Evolutionary conservation across 192 early-diverging fungal species (phyloP).

Genomic region (Glomus cerebriforme): DNA sequence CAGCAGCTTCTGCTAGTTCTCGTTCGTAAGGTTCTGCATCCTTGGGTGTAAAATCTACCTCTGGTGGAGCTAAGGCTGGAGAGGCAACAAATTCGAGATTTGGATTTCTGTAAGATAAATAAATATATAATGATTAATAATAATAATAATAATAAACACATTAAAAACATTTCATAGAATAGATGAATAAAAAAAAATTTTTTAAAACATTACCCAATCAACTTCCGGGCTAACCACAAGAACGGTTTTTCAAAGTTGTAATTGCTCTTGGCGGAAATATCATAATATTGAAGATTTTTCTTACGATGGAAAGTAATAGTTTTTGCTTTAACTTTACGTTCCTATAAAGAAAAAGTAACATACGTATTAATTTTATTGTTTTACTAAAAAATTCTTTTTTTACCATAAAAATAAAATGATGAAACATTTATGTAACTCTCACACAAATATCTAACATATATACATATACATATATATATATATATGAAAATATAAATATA

Average conservation of each 20-base stretch:
- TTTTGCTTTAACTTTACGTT: slow-evolving; percentile 99
- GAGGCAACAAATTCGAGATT: slow-evolving; percentile 97
- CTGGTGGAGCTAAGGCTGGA: slow-evolving; percentile 94
- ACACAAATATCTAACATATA: neutral
- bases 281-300: slow-evolving; percentile 99
- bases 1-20: slow-evolving; percentile 79
- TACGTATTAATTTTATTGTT: neutral
- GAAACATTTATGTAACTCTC: neutral
- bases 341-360: slow-evolving; percentile 42
- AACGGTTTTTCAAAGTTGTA: slow-evolving; percentile 99
- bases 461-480: neutral
- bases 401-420: neutral
- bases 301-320: slow-evolving; percentile 99
- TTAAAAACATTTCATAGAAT: neutral
- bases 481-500: no score
- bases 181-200: neutral
- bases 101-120: slow-evolving; percentile 62
- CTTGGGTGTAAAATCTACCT: slow-evolving; percentile 84
- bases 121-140: neutral
- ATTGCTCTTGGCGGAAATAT: slow-evolving; percentile 99
- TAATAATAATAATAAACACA: neutral
- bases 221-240: slow-evolving; percentile 99
- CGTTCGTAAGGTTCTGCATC: slow-evolving; percentile 82
- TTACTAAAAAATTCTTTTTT: no score
- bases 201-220: slow-evolving; percentile 62